Evolutionary conservation across 2,329 filamentous ascomycete genomes (phyloP).

Genomic region (Celoporthe dispersa): DNA sequence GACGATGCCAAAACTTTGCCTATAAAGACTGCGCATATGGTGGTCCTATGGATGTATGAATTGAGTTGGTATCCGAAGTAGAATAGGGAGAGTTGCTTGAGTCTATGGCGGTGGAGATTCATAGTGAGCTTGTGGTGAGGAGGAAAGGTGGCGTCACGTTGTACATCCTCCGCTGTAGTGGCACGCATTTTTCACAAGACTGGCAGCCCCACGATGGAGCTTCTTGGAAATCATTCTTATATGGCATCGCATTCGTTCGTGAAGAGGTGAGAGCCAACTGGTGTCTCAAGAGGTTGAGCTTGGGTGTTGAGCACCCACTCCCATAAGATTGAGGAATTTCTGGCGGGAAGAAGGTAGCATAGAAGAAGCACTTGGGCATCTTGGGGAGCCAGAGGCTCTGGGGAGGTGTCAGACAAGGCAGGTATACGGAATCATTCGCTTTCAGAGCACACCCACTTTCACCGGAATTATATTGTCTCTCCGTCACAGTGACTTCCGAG

Average conservation of each 20-base stretch:
- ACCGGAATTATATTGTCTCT: conserved; percentile 46
- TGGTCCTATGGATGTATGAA: neutral
- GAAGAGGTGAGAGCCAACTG: neutral
- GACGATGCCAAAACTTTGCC: neutral
- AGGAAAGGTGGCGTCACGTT: neutral
- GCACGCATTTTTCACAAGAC: neutral
- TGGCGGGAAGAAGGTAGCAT: conserved; percentile 62
- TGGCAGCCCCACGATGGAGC: neutral
- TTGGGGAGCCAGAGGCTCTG: conserved; percentile 67
- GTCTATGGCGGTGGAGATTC: neutral
- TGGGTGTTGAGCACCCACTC: conserved; percentile 55
- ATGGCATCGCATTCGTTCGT: neutral
- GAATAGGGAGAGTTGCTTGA: neutral
- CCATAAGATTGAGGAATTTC: conserved; percentile 59
- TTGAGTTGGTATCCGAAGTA: neutral
- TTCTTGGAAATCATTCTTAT: neutral
- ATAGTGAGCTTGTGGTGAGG: neutral
- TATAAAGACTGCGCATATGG: neutral
- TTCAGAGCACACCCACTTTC: conserved; percentile 28
- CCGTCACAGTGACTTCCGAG: conserved; percentile 44
- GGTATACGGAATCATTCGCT: neutral
- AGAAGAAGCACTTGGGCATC: conserved; percentile 69
- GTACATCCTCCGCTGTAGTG: neutral
- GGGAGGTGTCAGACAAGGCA: conserved; percentile 22
- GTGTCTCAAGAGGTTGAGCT: conserved; percentile 38